These are phyloP conservation scores for Phaeotremella skinneri DNA, from an alignment of 768 basidiomycete genomes.

Conservation along the genomic window DNA sequence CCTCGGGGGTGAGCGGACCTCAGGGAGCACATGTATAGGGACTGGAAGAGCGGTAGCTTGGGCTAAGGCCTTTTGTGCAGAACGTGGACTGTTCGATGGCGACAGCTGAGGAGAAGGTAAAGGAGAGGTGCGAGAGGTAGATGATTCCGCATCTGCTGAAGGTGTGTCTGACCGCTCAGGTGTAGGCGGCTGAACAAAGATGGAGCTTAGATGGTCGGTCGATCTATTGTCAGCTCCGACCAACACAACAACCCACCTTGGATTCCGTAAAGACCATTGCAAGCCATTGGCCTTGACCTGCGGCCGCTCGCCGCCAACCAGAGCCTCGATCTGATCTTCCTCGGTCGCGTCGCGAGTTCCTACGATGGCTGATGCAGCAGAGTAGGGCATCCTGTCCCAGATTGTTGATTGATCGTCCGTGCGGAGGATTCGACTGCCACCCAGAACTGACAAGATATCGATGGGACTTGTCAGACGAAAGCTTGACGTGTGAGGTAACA, in stretches of 20 bases:
- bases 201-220: constrained; percentile 28
- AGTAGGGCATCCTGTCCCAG: constrained; percentile 39
- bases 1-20: constrained; percentile 48
- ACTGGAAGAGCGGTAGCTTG: constrained; percentile 17
- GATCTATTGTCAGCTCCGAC: constrained; percentile 16
- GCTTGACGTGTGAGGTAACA: constrained; percentile 24
- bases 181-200: constrained; percentile 45
- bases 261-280: constrained; percentile 16
- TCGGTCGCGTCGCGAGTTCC: constrained; percentile 18
- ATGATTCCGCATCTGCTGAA: constrained; percentile 2
- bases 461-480: constrained; percentile 20
- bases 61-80: constrained; percentile 7
- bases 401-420: constrained; percentile 16
- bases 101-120: constrained; percentile 15
- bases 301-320: constrained; percentile 24
- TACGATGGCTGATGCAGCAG: constrained; percentile 12
- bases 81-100: constrained; percentile 19
- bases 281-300: constrained; percentile 12
- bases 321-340: constrained; percentile 31
- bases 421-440: constrained; percentile 22
- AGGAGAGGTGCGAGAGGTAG: constrained; percentile 7
- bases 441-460: constrained; percentile 19
- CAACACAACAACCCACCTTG: constrained; percentile 15
- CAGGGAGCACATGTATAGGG: constrained; percentile 43
- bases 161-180: constrained; percentile 32